These are phyloP conservation scores for Paecilomyces dactylethromorphus DNA, from an alignment of 2,329 filamentous ascomycete species.

Conservation along the genomic window DNA sequence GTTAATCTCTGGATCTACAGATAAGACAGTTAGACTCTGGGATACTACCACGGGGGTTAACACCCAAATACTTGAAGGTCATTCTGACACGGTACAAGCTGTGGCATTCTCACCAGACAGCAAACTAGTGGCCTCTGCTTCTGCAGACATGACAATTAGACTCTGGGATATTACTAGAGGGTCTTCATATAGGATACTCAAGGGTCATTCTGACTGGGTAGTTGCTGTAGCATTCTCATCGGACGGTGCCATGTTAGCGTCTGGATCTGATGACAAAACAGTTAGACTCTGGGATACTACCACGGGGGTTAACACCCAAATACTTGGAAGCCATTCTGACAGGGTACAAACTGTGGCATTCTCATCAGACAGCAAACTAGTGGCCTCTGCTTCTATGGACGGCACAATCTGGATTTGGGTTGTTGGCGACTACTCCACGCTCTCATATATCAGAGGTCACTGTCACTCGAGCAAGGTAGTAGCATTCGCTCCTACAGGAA, in stretches of 20 bases:
- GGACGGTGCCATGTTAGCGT: conserved; percentile 11
- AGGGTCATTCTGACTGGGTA: conserved; percentile 7
- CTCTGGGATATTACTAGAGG: conserved; percentile 5
- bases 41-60: not conserved
- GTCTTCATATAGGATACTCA: conserved; percentile 3
- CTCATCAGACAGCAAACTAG: conserved; percentile 9
- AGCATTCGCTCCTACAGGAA: no score
- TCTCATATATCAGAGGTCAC: no score
- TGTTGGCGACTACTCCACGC: no score
- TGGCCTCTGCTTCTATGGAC: conserved; percentile 11
- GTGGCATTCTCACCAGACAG: conserved; percentile 15
- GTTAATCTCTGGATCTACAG: conserved; percentile 12
- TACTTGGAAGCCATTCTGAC: conserved; percentile 7
- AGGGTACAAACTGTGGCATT: conserved; percentile 10
- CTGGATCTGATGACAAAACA: conserved; percentile 13
- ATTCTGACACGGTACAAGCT: conserved; percentile 3
- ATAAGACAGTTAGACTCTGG: conserved; percentile 12
- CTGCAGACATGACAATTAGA: conserved; percentile 11
- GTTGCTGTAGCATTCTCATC: conserved; percentile 12
- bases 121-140: conserved; percentile 14
- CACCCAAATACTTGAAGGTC: conserved; percentile 7
- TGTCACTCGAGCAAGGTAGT: no score
- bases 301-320: conserved; percentile 1
- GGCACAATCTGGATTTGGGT: not conserved
- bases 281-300: conserved; percentile 8